A percentile compares a stretch with the other conserved stretches of the same genome.
These are phyloP conservation scores for Hypoxylon fragiforme DNA, from an alignment of 495 filamentous ascomycete species.

Conservation along the genomic window DNA sequence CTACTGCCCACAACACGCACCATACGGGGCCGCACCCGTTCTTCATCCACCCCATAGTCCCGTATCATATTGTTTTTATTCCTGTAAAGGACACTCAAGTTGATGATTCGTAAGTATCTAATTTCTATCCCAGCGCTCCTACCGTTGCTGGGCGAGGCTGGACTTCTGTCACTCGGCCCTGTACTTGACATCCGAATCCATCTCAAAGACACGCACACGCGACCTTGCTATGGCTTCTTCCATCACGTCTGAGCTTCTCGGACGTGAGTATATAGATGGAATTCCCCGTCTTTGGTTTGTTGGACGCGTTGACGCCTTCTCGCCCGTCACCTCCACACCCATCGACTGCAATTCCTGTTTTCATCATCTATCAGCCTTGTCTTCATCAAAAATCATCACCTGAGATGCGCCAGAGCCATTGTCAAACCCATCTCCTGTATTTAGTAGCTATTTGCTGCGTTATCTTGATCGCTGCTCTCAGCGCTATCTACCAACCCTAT, in stretches of 20 bases:
- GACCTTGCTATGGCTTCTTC: constrained; percentile 39
- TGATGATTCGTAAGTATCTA: constrained; percentile 40
- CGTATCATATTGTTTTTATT: constrained; percentile 21
- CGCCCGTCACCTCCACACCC: constrained; percentile 24
- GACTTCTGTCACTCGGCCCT: constrained; percentile 26
- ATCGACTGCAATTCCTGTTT: constrained; percentile 45
- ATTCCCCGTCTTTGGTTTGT: constrained; percentile 29
- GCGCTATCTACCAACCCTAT: constrained; percentile 35
- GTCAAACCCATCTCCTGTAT: constrained; percentile 37
- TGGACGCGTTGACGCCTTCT: constrained; percentile 33
- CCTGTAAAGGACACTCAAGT: constrained; percentile 25
- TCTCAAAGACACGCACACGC: constrained; percentile 46
- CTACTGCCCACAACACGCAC: constrained; percentile 39
- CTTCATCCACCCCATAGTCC: constrained; percentile 28
- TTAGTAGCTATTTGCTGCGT: constrained; percentile 31
- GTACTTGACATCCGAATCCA: constrained; percentile 46
- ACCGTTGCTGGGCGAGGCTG: constrained; percentile 37
- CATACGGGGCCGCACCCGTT: constrained; percentile 35
- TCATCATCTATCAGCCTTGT: constrained; percentile 48
- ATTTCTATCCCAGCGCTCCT: constrained; percentile 22
- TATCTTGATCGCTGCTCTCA: constrained; percentile 42
- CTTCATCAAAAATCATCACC: constrained; percentile 47
- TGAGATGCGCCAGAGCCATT: constrained; percentile 49
- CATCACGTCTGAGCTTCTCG: constrained; percentile 35
- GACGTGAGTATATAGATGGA: constrained; percentile 41